These are phyloP conservation scores for Ballota nigra DNA, from an alignment of 257 asterid genomes.

Conservation along the genomic window DNA sequence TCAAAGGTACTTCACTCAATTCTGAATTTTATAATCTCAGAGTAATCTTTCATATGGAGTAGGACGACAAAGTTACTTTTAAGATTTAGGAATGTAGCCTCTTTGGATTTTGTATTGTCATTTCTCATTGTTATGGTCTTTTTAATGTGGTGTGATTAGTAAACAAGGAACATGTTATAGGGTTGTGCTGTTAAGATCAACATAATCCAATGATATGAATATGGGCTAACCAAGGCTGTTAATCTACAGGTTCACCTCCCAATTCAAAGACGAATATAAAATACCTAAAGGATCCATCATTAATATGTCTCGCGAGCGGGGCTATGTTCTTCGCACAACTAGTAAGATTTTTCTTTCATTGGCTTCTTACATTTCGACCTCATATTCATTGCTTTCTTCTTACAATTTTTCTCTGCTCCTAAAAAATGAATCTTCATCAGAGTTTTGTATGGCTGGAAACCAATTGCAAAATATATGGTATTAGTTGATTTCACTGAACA, in stretches of 20 bases:
- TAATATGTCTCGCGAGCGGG: constrained; percentile 64
- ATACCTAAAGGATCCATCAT: constrained; percentile 84
- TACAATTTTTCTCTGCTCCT: background rate
- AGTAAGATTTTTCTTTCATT: constrained; percentile 48
- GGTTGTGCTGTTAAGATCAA: background rate
- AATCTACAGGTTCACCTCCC: constrained; percentile 70
- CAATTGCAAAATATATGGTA: background rate
- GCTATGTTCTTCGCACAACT: constrained; percentile 61
- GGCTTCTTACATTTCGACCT: background rate
- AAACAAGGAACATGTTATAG: background rate
- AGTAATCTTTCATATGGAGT: background rate
- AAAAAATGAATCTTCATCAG: background rate
- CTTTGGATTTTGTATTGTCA: background rate
- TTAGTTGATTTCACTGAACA: background rate
- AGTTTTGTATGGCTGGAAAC: background rate
- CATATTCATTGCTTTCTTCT: background rate
- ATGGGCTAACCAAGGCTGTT: background rate
- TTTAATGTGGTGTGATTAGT: background rate
- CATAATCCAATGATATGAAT: constrained; percentile 8
- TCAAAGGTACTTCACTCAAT: constrained; percentile 70
- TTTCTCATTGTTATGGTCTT: background rate
- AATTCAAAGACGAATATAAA: constrained; percentile 77
- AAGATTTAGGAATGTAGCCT: background rate
- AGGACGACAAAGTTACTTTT: no score
- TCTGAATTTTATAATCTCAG: constrained; percentile 31